Base-by-base conservation (phyloP, 306 rosid species). In the Vigna unguiculata region DNA sequence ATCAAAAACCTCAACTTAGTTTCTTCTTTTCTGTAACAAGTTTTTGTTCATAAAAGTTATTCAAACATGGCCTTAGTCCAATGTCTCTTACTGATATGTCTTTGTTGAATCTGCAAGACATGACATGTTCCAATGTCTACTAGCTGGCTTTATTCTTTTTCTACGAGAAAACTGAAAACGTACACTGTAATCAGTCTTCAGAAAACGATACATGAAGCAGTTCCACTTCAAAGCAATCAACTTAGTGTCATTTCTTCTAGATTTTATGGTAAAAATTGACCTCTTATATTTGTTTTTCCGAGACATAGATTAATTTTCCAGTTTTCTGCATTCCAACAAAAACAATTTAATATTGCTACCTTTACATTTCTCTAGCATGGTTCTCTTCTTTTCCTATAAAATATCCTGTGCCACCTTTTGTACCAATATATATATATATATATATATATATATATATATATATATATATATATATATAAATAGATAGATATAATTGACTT, bases 141-240 rank as follows among this genome's bases (percentile, higher is more conserved):
- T 57, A 34, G 76, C 32, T 62, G 46, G 24, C 57, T 19, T 17
- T 71, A 30, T 49, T 62, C 47, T 24, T 51, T 58, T 78, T 78
- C 21, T 59, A 43, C 12, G 13, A 36, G 47, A 51, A 49, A 69
- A 74, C 38, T 46, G 71, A 69, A 70, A 72, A 75, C 9, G 24
- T 51, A 60, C 48, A 48, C 12, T 17, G n/a, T 76, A 17, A 30
- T 46, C 32, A 40, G 46, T 47, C 71, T 57, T 75, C 38, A 74
- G 84, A 75, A 68, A 81, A 69, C 4, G 66, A 68, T 59, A 40
- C 80, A 38, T 60, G 9, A 73, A 72, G 10, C 38, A 79, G 30
- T 55, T 74, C 55, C 53, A 52, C 74, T 61, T 17, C 63, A 65
- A 72, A 48, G 60, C 49, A 48, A 68, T 75, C 24, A 6, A 52